phyloP scores from a whole-genome alignment of 1,139 yeast genomes.

The Meyerozyma carpophila region DNA sequence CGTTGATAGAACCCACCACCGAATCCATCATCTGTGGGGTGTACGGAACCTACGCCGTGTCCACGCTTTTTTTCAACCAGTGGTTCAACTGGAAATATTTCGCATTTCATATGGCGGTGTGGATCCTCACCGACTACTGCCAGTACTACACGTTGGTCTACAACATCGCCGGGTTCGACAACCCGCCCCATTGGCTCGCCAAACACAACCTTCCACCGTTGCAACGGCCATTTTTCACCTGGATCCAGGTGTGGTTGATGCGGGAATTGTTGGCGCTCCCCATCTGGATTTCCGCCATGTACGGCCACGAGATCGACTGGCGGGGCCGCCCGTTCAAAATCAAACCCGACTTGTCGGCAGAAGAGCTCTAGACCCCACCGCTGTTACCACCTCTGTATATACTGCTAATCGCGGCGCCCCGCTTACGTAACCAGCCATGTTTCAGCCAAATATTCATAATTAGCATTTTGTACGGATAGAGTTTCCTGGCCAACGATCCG shows the following conservation, averaged over 20 bases:
- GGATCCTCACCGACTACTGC: slow-evolving; percentile 61
- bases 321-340: slow-evolving; percentile 73
- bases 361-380: slow-evolving; percentile 37
- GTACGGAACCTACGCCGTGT: slow-evolving; percentile 59
- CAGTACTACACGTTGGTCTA: slow-evolving; percentile 48
- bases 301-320: slow-evolving; percentile 79
- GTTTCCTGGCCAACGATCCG: neutral
- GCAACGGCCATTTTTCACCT: slow-evolving; percentile 12
- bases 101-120: slow-evolving; percentile 48
- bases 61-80: slow-evolving; percentile 37
- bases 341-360: slow-evolving; percentile 71
- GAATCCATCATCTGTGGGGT: slow-evolving; percentile 68
- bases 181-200: slow-evolving; percentile 27
- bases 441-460: neutral
- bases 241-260: slow-evolving; percentile 51
- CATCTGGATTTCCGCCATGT: slow-evolving; percentile 77
- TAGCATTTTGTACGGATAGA: neutral
- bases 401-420: too few species aligned
- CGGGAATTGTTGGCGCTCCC: slow-evolving; percentile 78
- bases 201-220: slow-evolving; percentile 11
- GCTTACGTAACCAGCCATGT: neutral
- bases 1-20: slow-evolving; percentile 81
- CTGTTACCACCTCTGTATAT: neutral
- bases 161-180: slow-evolving; percentile 15
- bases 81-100: slow-evolving; percentile 34